These are phyloP conservation scores for Pseudogymnoascus sp. DNA, from an alignment of 2,329 filamentous ascomycete genomes.

Conservation along the genomic window DNA sequence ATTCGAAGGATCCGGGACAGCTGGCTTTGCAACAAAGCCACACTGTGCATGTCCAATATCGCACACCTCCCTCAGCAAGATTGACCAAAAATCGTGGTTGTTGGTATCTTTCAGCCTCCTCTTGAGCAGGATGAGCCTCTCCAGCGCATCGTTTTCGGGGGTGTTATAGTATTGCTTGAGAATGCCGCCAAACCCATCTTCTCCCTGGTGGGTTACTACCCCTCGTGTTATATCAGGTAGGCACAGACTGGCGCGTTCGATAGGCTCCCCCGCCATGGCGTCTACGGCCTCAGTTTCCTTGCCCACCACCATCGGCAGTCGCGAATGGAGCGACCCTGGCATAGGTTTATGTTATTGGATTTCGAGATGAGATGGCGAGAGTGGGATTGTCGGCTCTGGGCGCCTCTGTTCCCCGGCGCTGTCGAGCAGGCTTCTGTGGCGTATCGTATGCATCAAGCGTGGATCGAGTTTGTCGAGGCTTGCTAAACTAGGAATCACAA, in stretches of 20 bases:
- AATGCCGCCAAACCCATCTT: slow-evolving; percentile 23
- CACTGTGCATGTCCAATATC: slow-evolving; percentile 57
- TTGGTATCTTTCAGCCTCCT: slow-evolving; percentile 42
- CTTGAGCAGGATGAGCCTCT: slow-evolving; percentile 53
- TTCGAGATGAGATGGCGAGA: neutral
- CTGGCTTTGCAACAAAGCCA: slow-evolving; percentile 58
- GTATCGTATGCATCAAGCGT: slow-evolving; percentile 2
- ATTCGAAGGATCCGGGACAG: slow-evolving; percentile 50
- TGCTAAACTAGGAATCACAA: neutral
- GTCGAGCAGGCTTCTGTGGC: neutral
- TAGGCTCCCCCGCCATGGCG: slow-evolving; percentile 14
- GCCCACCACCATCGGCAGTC: neutral
- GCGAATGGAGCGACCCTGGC: neutral
- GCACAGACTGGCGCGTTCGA: slow-evolving; percentile 25
- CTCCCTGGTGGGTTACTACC: slow-evolving; percentile 23
- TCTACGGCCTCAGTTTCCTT: slow-evolving; percentile 13
- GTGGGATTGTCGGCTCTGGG: neutral
- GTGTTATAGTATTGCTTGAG: slow-evolving; percentile 32
- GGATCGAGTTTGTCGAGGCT: neutral
- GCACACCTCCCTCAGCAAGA: slow-evolving; percentile 56
- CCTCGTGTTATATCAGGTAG: slow-evolving; percentile 22
- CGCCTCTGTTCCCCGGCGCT: neutral
- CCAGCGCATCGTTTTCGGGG: slow-evolving; percentile 51
- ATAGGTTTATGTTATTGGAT: neutral
- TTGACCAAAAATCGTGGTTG: slow-evolving; percentile 54